A percentile compares a stretch with the other conserved stretches of the same genome.
Evolutionary conservation across 352 stramenopile genomes (phyloP).

Genomic region (Phytopythium sindhum): DNA sequence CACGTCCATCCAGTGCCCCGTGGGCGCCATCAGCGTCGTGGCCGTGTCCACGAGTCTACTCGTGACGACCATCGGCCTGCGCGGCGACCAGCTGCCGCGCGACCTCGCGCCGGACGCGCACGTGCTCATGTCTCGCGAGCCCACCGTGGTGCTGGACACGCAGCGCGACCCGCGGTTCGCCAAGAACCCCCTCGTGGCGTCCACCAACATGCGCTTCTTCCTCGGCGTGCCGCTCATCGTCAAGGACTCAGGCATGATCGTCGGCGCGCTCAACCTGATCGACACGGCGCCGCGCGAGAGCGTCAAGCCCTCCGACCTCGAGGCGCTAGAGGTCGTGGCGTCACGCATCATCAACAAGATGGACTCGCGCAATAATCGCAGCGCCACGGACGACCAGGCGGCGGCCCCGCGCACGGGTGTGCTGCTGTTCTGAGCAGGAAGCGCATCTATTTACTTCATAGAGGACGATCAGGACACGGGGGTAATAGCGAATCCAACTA

Average conservation of each 20-base stretch:
- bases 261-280: slow-evolving; percentile 68
- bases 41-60: slow-evolving; percentile 71
- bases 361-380: slow-evolving; percentile 39
- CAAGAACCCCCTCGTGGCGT: slow-evolving; percentile 70
- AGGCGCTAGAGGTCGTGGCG: slow-evolving; percentile 65
- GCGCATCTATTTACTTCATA: slow-evolving; percentile 4
- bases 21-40: slow-evolving; percentile 68
- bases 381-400: neutral
- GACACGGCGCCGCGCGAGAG: slow-evolving; percentile 61
- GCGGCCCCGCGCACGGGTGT: slow-evolving; percentile 17
- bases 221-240: slow-evolving; percentile 66
- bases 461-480: neutral
- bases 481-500: neutral
- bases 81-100: slow-evolving; percentile 72
- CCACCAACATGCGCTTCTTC: slow-evolving; percentile 78
- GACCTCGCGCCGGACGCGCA: slow-evolving; percentile 74
- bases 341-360: slow-evolving; percentile 72
- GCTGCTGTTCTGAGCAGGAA: slow-evolving; percentile 24
- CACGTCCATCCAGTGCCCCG: slow-evolving; percentile 63
- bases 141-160: slow-evolving; percentile 70
- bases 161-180: slow-evolving; percentile 73
- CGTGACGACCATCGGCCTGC: slow-evolving; percentile 69
- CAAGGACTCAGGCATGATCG: slow-evolving; percentile 59
- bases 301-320: slow-evolving; percentile 61
- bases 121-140: slow-evolving; percentile 70